These are phyloP conservation scores for Helotiales sp. DNA, from an alignment of 2,329 filamentous ascomycete species.

Conservation along the genomic window DNA sequence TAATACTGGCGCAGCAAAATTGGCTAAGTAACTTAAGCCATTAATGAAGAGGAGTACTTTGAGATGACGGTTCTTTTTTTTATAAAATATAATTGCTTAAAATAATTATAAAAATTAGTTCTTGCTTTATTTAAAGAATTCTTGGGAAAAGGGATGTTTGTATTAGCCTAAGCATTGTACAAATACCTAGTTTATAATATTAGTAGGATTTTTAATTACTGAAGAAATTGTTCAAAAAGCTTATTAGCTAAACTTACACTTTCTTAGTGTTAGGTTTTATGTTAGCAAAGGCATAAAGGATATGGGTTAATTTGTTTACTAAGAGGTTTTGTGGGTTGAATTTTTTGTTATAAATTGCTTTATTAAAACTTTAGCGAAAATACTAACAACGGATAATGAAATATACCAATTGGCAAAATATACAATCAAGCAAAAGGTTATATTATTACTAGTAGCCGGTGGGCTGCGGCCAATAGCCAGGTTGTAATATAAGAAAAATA, in stretches of 20 bases:
- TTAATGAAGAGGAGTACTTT: too few species aligned
- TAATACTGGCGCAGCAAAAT: not conserved
- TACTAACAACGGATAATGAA: not conserved
- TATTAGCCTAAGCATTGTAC: not conserved
- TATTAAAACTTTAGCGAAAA: not conserved
- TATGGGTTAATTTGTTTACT: not conserved
- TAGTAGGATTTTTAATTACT: not conserved
- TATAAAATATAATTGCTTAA: not conserved
- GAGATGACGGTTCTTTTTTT: not conserved
- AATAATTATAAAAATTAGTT: not conserved
- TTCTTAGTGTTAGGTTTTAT: not conserved
- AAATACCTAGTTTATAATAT: conserved; percentile 1
- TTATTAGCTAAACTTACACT: not conserved
- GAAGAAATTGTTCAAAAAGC: not conserved
- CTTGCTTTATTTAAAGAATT: not conserved
- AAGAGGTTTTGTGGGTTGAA: not conserved
- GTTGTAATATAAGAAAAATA: not conserved
- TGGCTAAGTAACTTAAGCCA: not conserved
- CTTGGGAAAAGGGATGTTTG: not conserved
- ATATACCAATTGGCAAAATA: not conserved
- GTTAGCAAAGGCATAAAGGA: not conserved
- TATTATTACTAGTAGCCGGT: not conserved
- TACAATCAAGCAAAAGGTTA: not conserved
- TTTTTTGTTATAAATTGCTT: not conserved
- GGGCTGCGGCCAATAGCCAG: not conserved